Base-by-base conservation (phyloP, 257 asterid species). In the Linderniella brevidens region DNA sequence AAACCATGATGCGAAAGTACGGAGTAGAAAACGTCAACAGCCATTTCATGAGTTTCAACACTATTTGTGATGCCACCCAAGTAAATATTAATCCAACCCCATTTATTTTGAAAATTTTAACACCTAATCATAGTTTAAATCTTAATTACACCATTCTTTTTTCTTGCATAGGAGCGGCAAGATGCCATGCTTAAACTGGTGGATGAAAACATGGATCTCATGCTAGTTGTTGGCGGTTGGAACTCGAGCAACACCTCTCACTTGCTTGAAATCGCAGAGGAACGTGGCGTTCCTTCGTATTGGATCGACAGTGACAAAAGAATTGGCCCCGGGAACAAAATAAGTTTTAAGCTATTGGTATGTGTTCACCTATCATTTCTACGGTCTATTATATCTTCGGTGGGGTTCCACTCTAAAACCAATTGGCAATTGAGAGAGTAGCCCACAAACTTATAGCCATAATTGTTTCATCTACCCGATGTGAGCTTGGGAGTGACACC, bases 221-320 rank as follows among this genome's bases (percentile, higher is more conserved):
- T 90, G 60, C 75, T 90, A 60, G 99, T 90, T 19, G 66, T 90
- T 58, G 99, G 99, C 12, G 99, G 99, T 17, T 90, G 94, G 96
- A 85, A 90, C 88, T 85, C 99, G n/a, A 90, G 99, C 66, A 90
- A 90, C 88, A 85, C 99, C 46, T 85, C 99, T 5, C 99, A 85
- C 60, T 74, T 90, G 42, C 99, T 79, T 64, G 99, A 90, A 72
- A 90, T 90, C 41, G 78, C 94, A 9, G 99, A 90, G 75, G 79
- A 63, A 35, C 92, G 79, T 35, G 93, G 80, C 54, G 85, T 90
- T 59, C 94, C 99, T 52, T 90, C 99, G 13, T 90, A 81, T 57
- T 90, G 99, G 99, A 56, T 90, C 25, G 99, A 90, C 73, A 71
- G 73, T 37, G 94, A 73, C 76, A 64, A 66, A 75, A 81, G 93